phyloP scores from a whole-genome alignment of 257 asterid species.

The Striga asiatica region DNA sequence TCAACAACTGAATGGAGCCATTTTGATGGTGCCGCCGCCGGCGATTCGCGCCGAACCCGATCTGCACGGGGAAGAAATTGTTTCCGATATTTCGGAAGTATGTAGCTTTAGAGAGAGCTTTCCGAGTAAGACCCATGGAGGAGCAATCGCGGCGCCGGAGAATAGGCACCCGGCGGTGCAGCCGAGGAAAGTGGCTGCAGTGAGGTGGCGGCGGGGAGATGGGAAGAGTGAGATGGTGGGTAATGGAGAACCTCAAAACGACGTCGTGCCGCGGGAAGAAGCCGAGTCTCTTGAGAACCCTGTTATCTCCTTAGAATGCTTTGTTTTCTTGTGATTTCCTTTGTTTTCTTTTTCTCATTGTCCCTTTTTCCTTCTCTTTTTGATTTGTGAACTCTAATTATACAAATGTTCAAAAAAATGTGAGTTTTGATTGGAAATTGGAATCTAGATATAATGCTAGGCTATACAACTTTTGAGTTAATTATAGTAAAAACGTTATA shows the following conservation, averaged over 20 bases:
- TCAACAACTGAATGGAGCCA: slow-evolving; percentile 19
- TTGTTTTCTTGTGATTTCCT: slow-evolving; percentile 61
- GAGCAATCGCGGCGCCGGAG: slow-evolving; percentile 16
- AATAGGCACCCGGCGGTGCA: slow-evolving; percentile 26
- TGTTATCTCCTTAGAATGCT: slow-evolving; percentile 72
- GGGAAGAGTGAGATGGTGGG: slow-evolving; percentile 14
- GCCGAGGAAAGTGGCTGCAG: slow-evolving; percentile 30
- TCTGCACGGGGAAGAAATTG: slow-evolving; percentile 17
- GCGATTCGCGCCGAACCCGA: neutral
- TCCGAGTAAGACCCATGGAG: slow-evolving; percentile 23
- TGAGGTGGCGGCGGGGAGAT: slow-evolving; percentile 20
- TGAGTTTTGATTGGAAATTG: too few relatives aligned
- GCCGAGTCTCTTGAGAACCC: slow-evolving; percentile 70
- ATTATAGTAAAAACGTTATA: too few relatives aligned
- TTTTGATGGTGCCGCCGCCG: neutral
- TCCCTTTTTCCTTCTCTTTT: too few relatives aligned
- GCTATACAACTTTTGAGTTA: too few relatives aligned
- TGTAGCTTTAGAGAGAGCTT: slow-evolving; percentile 48
- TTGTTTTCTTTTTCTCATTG: neutral
- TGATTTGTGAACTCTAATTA: too few relatives aligned
- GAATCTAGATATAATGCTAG: too few relatives aligned
- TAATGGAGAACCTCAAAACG: slow-evolving; percentile 8
- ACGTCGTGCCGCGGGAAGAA: slow-evolving; percentile 25
- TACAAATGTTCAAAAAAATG: too few relatives aligned
- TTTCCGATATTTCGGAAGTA: slow-evolving; percentile 39